Evolutionary conservation across 371 early-diverging fungal genomes (phyloP), one percentile per base, ranked within the genome.

Genomic region (Mortierella sp.): DNA sequence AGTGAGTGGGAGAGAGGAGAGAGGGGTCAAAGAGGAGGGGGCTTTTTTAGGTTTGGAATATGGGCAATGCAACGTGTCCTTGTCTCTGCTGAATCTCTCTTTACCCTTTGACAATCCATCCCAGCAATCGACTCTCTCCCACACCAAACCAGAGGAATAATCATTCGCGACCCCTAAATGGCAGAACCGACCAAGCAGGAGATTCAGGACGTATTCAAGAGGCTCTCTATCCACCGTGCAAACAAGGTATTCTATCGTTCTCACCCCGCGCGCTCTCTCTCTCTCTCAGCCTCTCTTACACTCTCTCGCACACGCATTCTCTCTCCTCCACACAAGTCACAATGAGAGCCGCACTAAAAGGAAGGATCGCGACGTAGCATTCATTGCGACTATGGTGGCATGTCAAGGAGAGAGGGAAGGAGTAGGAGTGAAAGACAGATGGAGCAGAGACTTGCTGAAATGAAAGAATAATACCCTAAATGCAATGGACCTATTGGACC

Each of bases 191-290:
- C 91, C 7, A 94, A 93, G 74, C 84, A 85, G 43, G 93, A 95
- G 75, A 92, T 92, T 62, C 84, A 88, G 66, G 90, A 89, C 45
- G 84, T 94, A 18, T 96, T 96, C 82, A 92, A 88, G 80, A 92
- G 93, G 68, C 86, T 93, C 15, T 90, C 91, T 69, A 81, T 88
- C 48, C 90, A 90, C 69, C 81, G 94, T 46, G 93, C 91, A 56
- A 94, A 94, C 82, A 94, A 95, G 89, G 95, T 93, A 86, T 47
- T 48, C 29, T 15, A 14, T 25, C 14, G 14, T 26, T 19, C 23
- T 26, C 28, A 14, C 26, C 28, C 28, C 26, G 18, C 29, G 26
- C 29, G 26, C 7, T 57, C 29, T 57, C 18, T 7, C 26, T 29
- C 28, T 43, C 44, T 44, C 44, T 21, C 12, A 18, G 15, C 25